Evolutionary conservation across 768 basidiomycete species (phyloP), one percentile per base, ranked within the genome.

Genomic region (Punctularia strigosozonata): DNA sequence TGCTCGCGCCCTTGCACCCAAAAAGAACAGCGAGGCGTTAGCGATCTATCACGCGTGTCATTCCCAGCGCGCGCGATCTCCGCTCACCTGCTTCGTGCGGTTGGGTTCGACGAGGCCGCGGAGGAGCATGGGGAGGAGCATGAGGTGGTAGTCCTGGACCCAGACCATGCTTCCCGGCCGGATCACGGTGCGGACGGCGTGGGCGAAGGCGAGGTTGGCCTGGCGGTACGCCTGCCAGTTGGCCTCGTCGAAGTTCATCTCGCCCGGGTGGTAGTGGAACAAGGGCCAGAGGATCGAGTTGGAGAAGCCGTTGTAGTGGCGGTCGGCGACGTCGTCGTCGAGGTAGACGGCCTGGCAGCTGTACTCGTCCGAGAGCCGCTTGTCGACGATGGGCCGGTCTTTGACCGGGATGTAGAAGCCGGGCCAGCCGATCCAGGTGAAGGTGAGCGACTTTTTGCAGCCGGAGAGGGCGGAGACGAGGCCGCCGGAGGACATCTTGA

Each of bases 271-370:
- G 62, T 97, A 99, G 59, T 99, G 95, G 72, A 99, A 97, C 34
- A 99, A 69, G 2, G 95, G 95, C 95, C 95, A 99, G 37, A 99
- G 77, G 62, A 99, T 98, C 39, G 92, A 95, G 65, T 99, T 99
- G 50, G 92, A 94, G 72, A 99, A 98, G 40, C 95, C 89, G 56
- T 92, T 92, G 64, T 89, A 99, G 61, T 98, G 92, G 38, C 82
- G 75, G 59, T 99, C 95, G n/a, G 95, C 94, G 46, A 99, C 76
- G 52, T 98, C 94, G 56, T 97, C 94, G 44, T 91, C 85, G 50
- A 99, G 80, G 63, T 95, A 95, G 52, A 99, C 95, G 17, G 95
- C 94, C 57, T 92, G 89, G 58, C 94, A 99, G 22, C 85, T 85
- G 61, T 90, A 94, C 58, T 98, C 94, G 40, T 90, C 85, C 76